These are phyloP conservation scores for Pythium monospermum DNA, from an alignment of 352 stramenopile genomes.

Conservation along the genomic window DNA sequence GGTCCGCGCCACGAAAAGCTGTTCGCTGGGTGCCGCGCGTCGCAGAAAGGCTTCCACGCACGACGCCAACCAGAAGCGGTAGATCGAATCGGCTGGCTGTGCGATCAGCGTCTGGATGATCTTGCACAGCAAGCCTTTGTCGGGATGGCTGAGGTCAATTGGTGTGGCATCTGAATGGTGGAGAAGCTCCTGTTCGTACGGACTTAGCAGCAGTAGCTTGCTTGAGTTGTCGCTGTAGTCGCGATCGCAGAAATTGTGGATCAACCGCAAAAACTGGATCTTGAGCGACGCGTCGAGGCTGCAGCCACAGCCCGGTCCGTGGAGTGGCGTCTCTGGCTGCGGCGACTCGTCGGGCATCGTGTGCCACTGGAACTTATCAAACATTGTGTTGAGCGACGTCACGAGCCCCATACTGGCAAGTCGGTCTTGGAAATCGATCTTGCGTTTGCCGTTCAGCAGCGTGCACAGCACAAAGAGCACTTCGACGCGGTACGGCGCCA, in stretches of 20 bases:
- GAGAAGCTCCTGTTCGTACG: conserved; percentile 54
- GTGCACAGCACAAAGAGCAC: conserved; percentile 96
- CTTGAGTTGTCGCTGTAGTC: conserved; percentile 85
- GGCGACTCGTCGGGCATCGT: conserved; percentile 34
- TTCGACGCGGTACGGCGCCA: conserved; percentile 92
- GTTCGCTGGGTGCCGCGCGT: conserved; percentile 74
- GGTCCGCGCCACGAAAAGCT: conserved; percentile 88
- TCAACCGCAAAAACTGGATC: conserved; percentile 93
- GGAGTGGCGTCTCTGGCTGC: conserved; percentile 48
- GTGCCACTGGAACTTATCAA: conserved; percentile 91
- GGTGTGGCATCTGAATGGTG: conserved; percentile 35
- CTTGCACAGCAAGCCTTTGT: conserved; percentile 89
- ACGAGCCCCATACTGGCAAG: conserved; percentile 88
- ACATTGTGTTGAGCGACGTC: conserved; percentile 91
- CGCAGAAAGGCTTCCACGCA: conserved; percentile 95
- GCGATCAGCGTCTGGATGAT: conserved; percentile 86
- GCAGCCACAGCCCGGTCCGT: conserved; percentile 90
- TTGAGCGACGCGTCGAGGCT: conserved; percentile 92
- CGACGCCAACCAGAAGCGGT: conserved; percentile 95
- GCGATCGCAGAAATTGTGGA: conserved; percentile 96
- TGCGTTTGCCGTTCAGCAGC: conserved; percentile 92
- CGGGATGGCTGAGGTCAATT: conserved; percentile 56
- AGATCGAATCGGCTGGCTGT: conserved; percentile 91
- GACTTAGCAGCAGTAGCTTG: conserved; percentile 78
- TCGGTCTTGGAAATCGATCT: conserved; percentile 89